These are phyloP conservation scores for Cornus suecica DNA, from an alignment of 148 eudicot genomes.

Conservation along the genomic window DNA sequence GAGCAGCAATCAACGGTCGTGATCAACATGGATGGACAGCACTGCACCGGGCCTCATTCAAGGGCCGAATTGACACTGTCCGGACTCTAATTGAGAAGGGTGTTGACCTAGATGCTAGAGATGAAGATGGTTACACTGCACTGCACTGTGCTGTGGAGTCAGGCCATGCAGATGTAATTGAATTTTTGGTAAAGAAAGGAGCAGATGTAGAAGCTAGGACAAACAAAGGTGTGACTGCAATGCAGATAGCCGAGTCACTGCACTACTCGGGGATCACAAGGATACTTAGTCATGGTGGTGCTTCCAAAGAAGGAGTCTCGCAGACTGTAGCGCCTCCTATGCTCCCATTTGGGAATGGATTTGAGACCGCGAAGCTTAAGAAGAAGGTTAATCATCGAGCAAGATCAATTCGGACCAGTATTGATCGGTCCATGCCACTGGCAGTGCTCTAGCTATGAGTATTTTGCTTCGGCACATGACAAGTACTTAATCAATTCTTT, in stretches of 20 bases:
- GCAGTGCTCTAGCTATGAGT: conserved; percentile 4
- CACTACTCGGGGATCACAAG: conserved; percentile 40
- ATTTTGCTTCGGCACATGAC: neutral
- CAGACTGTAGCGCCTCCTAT: neutral
- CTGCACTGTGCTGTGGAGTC: conserved; percentile 53
- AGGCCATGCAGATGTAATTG: conserved; percentile 45
- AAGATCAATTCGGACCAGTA: conserved; percentile 16
- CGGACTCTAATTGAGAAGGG: conserved; percentile 35
- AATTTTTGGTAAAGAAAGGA: conserved; percentile 42
- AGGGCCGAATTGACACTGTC: conserved; percentile 33
- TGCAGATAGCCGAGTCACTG: conserved; percentile 41
- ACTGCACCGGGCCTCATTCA: conserved; percentile 44
- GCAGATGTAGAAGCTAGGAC: conserved; percentile 39
- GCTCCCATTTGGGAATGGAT: neutral
- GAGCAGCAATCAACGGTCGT: conserved; percentile 35
- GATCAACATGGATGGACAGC: conserved; percentile 55
- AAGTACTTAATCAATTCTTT: neutral
- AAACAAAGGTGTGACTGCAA: conserved; percentile 33
- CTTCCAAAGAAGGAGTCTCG: conserved; percentile 13
- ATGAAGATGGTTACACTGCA: conserved; percentile 47
- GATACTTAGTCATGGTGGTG: conserved; percentile 32
- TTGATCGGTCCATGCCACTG: conserved; percentile 18
- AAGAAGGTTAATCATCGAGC: conserved; percentile 17
- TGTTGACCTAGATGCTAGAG: conserved; percentile 32
- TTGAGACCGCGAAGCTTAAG: conserved; percentile 9